A percentile compares a stretch with the other conserved stretches of the same genome.
Evolutionary conservation across 1,139 yeast genomes (phyloP).

Genomic region (Hansenula sp.): DNA sequence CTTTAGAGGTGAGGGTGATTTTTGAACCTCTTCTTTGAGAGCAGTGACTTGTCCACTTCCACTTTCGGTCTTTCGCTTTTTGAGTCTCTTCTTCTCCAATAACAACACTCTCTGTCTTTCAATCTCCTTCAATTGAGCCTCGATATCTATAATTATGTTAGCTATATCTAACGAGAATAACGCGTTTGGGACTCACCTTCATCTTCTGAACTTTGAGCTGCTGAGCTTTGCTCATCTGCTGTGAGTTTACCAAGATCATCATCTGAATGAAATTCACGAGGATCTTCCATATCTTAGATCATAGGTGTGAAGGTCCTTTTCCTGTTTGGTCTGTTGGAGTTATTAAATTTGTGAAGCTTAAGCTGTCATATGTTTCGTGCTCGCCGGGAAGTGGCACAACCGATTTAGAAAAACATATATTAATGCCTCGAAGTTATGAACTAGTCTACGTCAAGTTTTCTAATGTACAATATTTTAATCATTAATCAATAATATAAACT

Average conservation of each 20-base stretch:
- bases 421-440: no score
- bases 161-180: no score
- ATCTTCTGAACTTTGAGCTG: not conserved
- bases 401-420: no score
- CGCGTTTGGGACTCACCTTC: slow-evolving; percentile 6
- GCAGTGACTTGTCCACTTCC: not conserved
- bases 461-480: not conserved
- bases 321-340: no score
- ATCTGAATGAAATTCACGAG: slow-evolving; percentile 7
- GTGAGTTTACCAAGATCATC: slow-evolving; percentile 10
- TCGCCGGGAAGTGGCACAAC: no score
- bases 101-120: slow-evolving; percentile 24
- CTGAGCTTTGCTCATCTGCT: slow-evolving; percentile 3
- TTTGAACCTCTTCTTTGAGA: slow-evolving; percentile 3
- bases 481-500: not conserved
- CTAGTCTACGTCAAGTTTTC: not conserved
- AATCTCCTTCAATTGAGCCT: slow-evolving; percentile 23
- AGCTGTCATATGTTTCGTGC: no score
- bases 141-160: slow-evolving; percentile 10
- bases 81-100: slow-evolving; percentile 13
- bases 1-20: slow-evolving; percentile 16
- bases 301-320: not conserved
- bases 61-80: not conserved
- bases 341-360: no score
- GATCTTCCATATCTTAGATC: slow-evolving; percentile 11